phyloP scores from a whole-genome alignment of 2,329 filamentous ascomycete genomes.

The Cladosporium sp. region DNA sequence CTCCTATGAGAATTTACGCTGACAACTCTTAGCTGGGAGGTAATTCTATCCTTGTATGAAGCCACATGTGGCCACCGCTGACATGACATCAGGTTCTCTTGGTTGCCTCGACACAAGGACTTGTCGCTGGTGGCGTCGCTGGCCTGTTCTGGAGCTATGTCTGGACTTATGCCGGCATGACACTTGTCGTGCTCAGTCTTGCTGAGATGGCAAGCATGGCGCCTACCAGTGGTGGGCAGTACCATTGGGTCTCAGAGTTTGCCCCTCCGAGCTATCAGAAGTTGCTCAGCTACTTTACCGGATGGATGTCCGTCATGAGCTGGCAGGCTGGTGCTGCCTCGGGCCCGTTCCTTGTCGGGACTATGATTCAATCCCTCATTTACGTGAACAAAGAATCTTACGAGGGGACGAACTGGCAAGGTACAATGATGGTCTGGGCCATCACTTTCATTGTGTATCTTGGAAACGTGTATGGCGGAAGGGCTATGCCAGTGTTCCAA shows the following conservation, averaged over 20 bases:
- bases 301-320: slow-evolving; percentile 48
- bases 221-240: slow-evolving; percentile 30
- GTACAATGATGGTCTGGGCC: slow-evolving; percentile 46
- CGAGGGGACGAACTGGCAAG: slow-evolving; percentile 43
- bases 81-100: slow-evolving; percentile 30
- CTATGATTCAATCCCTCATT: slow-evolving; percentile 44
- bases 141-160: slow-evolving; percentile 30
- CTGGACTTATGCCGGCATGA: slow-evolving; percentile 25
- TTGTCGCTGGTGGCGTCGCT: slow-evolving; percentile 25
- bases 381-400: slow-evolving; percentile 42
- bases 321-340: slow-evolving; percentile 50
- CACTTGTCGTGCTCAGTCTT: slow-evolving; percentile 30
- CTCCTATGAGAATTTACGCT: not conserved
- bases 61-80: not conserved
- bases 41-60: not conserved
- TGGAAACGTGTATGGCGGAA: slow-evolving; percentile 37
- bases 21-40: slow-evolving; percentile 21
- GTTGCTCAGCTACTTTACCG: slow-evolving; percentile 27
- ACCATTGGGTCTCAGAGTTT: slow-evolving; percentile 31
- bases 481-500: slow-evolving; percentile 35
- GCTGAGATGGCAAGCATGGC: slow-evolving; percentile 34
- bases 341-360: slow-evolving; percentile 46
- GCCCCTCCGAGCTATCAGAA: slow-evolving; percentile 27
- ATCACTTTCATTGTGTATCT: slow-evolving; percentile 41
- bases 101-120: slow-evolving; percentile 21